A percentile compares a stretch with the other conserved stretches of the same genome.
These are phyloP conservation scores for Wakefieldia striispora DNA, from an alignment of 768 basidiomycete genomes.

Conservation along the genomic window DNA sequence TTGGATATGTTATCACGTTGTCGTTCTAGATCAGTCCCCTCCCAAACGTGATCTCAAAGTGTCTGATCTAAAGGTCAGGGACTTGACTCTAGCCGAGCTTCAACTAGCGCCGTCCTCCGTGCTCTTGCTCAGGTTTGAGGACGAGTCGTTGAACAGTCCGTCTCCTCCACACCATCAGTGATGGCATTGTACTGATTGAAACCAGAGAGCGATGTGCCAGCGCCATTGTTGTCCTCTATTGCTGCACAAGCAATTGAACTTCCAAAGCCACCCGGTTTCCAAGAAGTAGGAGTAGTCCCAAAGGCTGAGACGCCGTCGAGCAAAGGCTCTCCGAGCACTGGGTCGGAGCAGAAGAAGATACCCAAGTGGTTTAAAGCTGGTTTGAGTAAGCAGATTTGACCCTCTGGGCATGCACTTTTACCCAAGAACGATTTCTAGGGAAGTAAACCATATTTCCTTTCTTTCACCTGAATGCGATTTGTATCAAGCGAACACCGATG, in stretches of 20 bases:
- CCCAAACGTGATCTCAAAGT: constrained; percentile 83
- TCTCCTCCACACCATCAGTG: background rate
- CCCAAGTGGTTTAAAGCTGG: constrained; percentile 81
- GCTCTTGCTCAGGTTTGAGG: constrained; percentile 72
- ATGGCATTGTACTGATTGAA: background rate
- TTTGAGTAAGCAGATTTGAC: constrained; percentile 41
- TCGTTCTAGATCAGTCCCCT: constrained; percentile 65
- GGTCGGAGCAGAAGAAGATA: constrained; percentile 50
- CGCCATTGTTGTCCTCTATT: constrained; percentile 62
- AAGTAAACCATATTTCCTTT: constrained; percentile 40
- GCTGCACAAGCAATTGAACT: constrained; percentile 62
- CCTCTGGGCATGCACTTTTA: background rate
- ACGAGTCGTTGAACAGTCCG: constrained; percentile 66
- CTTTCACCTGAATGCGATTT: background rate
- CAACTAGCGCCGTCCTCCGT: constrained; percentile 79
- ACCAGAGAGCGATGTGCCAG: constrained; percentile 53
- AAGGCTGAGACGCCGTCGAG: constrained; percentile 12
- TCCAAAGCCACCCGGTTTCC: constrained; percentile 52
- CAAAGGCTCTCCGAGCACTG: constrained; percentile 3
- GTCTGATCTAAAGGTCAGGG: constrained; percentile 70
- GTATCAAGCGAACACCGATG: constrained; percentile 5
- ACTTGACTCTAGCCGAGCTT: constrained; percentile 64
- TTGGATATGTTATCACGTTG: constrained; percentile 1
- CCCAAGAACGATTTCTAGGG: constrained; percentile 10
- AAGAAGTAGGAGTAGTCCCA: constrained; percentile 5